A percentile compares a stretch with the other conserved stretches of the same genome.
phyloP scores from a whole-genome alignment of 2,329 filamentous ascomycete genomes.

The Trichoderma pleuroti region DNA sequence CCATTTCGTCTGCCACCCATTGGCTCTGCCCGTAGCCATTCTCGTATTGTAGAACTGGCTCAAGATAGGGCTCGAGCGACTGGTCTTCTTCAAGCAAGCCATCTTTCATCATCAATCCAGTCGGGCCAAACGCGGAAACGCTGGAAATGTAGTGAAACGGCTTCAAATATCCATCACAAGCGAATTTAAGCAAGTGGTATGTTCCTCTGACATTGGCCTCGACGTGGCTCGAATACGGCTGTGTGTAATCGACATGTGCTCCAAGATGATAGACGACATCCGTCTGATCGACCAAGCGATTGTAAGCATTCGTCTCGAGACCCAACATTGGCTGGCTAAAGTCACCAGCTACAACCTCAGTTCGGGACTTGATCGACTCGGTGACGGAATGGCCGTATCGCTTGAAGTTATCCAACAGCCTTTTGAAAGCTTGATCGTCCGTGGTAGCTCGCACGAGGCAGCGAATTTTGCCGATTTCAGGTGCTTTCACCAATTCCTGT shows the following conservation, averaged over 20 bases:
- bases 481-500: not conserved
- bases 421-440: not conserved
- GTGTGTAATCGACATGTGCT: not conserved
- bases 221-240: not conserved
- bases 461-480: not conserved
- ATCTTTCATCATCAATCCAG: not conserved
- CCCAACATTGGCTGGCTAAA: not conserved
- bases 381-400: not conserved
- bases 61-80: not conserved
- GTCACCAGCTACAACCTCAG: not conserved
- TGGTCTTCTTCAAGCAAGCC: not conserved
- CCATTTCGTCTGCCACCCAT: conserved; percentile 10
- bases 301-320: not conserved
- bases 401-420: not conserved
- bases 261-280: not conserved
- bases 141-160: not conserved
- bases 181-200: not conserved
- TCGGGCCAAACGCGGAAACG: not conserved
- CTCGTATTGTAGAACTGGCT: not conserved
- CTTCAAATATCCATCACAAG: not conserved
- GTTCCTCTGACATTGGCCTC: not conserved
- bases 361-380: not conserved
- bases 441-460: not conserved
- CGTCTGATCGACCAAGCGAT: not conserved
- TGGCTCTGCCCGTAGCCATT: conserved; percentile 8